A percentile compares a stretch with the other conserved stretches of the same genome.
phyloP scores from a whole-genome alignment of 1,139 yeast species.

The Taphrina pruni region DNA sequence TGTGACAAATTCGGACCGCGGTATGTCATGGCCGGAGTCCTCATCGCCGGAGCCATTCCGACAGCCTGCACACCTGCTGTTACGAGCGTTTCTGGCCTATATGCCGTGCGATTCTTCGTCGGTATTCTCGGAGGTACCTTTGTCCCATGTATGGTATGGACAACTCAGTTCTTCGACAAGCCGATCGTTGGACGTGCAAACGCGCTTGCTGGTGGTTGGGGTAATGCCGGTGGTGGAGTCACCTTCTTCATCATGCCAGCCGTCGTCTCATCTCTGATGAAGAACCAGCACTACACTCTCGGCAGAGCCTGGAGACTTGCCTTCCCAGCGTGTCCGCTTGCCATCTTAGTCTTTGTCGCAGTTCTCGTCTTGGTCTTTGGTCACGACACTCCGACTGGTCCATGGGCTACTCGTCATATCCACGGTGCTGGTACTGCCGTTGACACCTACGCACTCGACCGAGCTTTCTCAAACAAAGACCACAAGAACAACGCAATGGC shows the following conservation, averaged over 20 bases:
- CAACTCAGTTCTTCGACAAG: constrained; percentile 52
- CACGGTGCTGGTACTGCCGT: constrained; percentile 46
- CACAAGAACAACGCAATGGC: constrained; percentile 47
- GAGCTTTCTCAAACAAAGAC: constrained; percentile 21
- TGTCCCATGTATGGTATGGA: constrained; percentile 52
- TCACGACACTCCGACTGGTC: constrained; percentile 53
- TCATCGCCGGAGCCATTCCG: constrained; percentile 51
- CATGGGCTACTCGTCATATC: constrained; percentile 51
- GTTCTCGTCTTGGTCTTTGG: constrained; percentile 48
- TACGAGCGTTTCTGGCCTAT: constrained; percentile 48
- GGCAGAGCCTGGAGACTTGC: constrained; percentile 51
- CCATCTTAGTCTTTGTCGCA: constrained; percentile 50
- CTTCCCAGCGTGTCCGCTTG: constrained; percentile 51
- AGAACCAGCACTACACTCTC: constrained; percentile 48
- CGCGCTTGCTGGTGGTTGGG: constrained; percentile 54
- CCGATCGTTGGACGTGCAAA: constrained; percentile 52
- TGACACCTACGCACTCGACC: constrained; percentile 30
- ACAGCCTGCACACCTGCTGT: constrained; percentile 52
- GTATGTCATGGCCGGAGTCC: constrained; percentile 49
- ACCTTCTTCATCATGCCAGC: constrained; percentile 54
- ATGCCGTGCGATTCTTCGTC: constrained; percentile 51
- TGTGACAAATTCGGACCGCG: constrained; percentile 53
- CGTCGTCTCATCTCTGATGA: constrained; percentile 47
- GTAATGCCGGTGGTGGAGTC: constrained; percentile 54
- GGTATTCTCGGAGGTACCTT: constrained; percentile 53